A percentile compares a stretch with the other conserved stretches of the same genome.
phyloP scores from a whole-genome alignment of 2,329 filamentous ascomycete genomes.

The Bipolaris zeicola region DNA sequence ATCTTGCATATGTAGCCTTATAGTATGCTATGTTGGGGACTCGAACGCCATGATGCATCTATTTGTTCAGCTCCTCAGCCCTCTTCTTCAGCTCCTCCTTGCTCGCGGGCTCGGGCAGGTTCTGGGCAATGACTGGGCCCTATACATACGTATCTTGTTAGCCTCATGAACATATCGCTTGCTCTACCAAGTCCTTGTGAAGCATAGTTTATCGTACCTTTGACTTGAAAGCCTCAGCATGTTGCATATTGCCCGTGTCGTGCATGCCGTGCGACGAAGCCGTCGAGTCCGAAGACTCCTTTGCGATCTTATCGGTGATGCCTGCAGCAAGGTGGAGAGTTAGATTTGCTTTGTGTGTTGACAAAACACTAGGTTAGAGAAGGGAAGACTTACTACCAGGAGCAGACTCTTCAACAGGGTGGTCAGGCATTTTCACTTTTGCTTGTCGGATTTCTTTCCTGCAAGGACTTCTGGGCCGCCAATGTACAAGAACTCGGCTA shows the following conservation, averaged over 20 bases:
- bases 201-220: slow-evolving; percentile 36
- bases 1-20: background rate
- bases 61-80: slow-evolving; percentile 58
- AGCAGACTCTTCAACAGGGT: slow-evolving; percentile 50
- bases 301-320: slow-evolving; percentile 54
- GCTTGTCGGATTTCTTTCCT: slow-evolving; percentile 6
- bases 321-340: slow-evolving; percentile 25
- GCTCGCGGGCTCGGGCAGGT: slow-evolving; percentile 52
- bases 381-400: slow-evolving; percentile 43
- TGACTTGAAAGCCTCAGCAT: slow-evolving; percentile 49
- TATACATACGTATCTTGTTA: slow-evolving; percentile 20
- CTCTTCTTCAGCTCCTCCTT: slow-evolving; percentile 58
- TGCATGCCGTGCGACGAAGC: slow-evolving; percentile 45
- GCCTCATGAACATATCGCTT: background rate
- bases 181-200: background rate
- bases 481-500: slow-evolving; percentile 15
- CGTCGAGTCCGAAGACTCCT: slow-evolving; percentile 51
- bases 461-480: slow-evolving; percentile 10
- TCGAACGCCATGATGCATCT: slow-evolving; percentile 13
- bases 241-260: slow-evolving; percentile 43
- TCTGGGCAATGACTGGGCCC: slow-evolving; percentile 54
- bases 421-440: slow-evolving; percentile 48
- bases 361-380: no score
- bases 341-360: no score
- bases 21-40: background rate